These are phyloP conservation scores for Ceratocystis diversiconidia DNA, from an alignment of 2,329 filamentous ascomycete genomes.

Conservation along the genomic window DNA sequence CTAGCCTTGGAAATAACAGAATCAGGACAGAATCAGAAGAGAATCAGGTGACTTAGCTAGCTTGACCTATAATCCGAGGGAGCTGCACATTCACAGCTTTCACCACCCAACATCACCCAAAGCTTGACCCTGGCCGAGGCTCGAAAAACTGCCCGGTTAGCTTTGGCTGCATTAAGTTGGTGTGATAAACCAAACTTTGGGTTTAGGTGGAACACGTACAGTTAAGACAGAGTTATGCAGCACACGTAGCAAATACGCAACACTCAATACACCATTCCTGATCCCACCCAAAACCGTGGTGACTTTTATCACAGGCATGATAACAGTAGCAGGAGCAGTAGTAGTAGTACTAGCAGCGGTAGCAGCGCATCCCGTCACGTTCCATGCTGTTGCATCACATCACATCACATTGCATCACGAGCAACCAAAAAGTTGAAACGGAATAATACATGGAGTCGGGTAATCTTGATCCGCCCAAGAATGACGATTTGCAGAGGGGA, in stretches of 20 bases:
- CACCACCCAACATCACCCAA: too few species aligned
- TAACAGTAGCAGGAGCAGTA: too few species aligned
- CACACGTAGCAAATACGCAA: neutral
- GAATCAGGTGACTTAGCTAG: neutral
- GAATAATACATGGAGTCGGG: neutral
- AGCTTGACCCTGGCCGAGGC: too few species aligned
- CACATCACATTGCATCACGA: neutral
- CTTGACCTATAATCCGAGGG: too few species aligned
- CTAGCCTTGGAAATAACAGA: too few species aligned
- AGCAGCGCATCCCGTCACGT: neutral
- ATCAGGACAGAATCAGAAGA: neutral
- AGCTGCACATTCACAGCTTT: neutral
- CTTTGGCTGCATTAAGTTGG: neutral
- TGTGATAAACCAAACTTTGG: neutral
- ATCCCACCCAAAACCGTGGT: too few species aligned
- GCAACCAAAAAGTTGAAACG: neutral
- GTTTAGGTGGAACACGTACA: neutral
- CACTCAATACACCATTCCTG: too few species aligned
- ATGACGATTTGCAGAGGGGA: neutral
- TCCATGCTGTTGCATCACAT: neutral
- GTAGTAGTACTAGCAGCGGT: neutral
- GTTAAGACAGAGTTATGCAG: neutral
- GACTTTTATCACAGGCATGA: too few species aligned
- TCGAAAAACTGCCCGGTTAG: neutral
- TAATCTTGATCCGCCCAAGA: neutral